Base-by-base conservation (phyloP, 768 basidiomycete species). In the Multifurca ochricompacta region DNA sequence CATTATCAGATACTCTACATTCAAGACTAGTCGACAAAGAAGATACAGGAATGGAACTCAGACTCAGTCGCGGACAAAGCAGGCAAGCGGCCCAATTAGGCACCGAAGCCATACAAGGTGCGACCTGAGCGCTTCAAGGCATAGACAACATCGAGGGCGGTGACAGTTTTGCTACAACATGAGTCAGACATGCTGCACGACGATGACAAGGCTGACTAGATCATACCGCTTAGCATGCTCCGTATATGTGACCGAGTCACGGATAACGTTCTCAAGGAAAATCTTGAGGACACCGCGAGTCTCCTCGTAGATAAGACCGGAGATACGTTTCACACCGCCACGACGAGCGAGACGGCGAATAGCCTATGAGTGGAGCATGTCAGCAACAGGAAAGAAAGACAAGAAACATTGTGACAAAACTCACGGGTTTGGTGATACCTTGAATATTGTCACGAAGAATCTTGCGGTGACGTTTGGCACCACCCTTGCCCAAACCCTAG, bases 281-380 rank as follows among this genome's bases (percentile, higher is more conserved):
- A 91, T 86, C 77, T 94, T 95, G 62, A 95, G 79, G 25, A 94
- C 91, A 79, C 91, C 90, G 70, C 85, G 83, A 54, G 92, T 94
- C 80, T 94, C 92, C 69, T 94, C 91, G 72, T 95, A 93, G 76
- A 94, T 92, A 60, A 92, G 82, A 70, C 91, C 81, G 42, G 85
- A 88, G 66, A 91, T 90, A 88, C 89, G 84, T 80, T 96, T 94
- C 68, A 95, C 92, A 87, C 94, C 93, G 65, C 93, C 91, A 79
- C 92, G 87, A 71, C 89, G 89, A 51, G 92, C 92, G 57, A 97
- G 88, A 80, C 93, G 91, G 78, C 87, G 88, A 72, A 95, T 83
- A 67, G 86, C 91, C 89, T 83, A 67, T 64, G 62, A 65, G 69
- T 58, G 69, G 60, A 49, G 2, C 18, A 27, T 39, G 7, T 69